These are phyloP conservation scores for Trypanosoma lewisi DNA, from an alignment of 208 protist genomes.

Conservation along the genomic window DNA sequence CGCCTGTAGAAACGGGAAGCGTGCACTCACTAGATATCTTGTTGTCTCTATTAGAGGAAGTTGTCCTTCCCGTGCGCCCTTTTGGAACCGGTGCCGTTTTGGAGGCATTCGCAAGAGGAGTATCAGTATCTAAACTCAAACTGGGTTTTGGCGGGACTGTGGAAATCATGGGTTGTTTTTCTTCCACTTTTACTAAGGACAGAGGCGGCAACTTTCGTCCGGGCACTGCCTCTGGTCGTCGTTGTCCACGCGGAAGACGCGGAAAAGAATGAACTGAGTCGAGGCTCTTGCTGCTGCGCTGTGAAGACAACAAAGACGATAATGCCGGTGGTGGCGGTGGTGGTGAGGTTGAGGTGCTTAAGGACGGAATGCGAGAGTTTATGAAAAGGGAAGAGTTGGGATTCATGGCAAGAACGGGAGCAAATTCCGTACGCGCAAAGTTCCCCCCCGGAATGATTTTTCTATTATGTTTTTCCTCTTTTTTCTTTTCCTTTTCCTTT, in stretches of 20 bases:
- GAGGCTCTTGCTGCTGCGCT: conserved; percentile 3
- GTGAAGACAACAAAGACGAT: neutral
- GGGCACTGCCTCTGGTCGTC: conserved; percentile 15
- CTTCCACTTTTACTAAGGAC: neutral
- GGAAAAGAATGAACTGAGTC: conserved; percentile 10
- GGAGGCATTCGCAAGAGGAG: neutral
- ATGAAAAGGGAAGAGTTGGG: neutral
- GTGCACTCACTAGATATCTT: neutral
- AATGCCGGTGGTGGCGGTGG: no score
- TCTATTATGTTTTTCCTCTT: neutral
- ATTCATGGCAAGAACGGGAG: neutral
- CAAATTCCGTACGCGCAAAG: neutral
- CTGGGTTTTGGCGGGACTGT: neutral
- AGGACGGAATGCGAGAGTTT: neutral
- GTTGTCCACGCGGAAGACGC: neutral
- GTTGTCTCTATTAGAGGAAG: neutral
- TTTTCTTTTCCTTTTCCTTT: neutral
- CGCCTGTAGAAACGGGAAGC: neutral
- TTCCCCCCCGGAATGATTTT: neutral
- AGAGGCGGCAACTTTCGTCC: conserved; percentile 21
- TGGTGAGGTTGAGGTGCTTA: neutral
- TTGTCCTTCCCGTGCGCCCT: neutral
- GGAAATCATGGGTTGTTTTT: neutral
- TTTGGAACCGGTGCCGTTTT: neutral
- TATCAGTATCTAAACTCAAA: no score